Evolutionary conservation across 768 basidiomycete species (phyloP).

Genomic region (Tubosaeta brunneosetosa): DNA sequence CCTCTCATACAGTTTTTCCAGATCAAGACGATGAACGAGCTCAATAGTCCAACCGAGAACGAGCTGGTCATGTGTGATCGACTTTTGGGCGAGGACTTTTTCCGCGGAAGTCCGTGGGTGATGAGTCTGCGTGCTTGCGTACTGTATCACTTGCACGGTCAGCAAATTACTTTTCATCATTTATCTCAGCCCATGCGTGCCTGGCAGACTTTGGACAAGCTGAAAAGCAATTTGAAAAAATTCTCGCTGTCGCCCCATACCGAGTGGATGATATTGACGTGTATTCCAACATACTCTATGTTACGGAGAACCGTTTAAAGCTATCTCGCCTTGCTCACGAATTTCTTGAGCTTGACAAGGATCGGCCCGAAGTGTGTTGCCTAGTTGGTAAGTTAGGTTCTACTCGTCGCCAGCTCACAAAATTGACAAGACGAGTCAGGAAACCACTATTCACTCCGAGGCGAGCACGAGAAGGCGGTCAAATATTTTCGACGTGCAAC

Average conservation of each 20-base stretch:
- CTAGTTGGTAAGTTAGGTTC: conserved; percentile 67
- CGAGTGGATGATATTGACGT: conserved; percentile 94
- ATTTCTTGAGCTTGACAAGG: conserved; percentile 83
- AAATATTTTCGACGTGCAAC: conserved; percentile 93
- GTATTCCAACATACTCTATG: conserved; percentile 95
- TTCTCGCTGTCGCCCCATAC: conserved; percentile 76
- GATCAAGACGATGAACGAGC: conserved; percentile 82
- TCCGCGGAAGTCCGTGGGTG: conserved; percentile 80
- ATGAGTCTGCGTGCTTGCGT: conserved; percentile 84
- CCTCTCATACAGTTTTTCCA: conserved; percentile 71
- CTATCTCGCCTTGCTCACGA: conserved; percentile 89
- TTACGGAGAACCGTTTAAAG: conserved; percentile 84
- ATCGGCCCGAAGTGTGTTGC: conserved; percentile 94
- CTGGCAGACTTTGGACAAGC: conserved; percentile 80
- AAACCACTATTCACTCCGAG: conserved; percentile 93
- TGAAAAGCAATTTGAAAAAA: conserved; percentile 78
- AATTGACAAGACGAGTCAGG: conserved; percentile 44
- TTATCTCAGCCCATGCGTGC: conserved; percentile 3
- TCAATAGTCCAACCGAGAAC: conserved; percentile 84
- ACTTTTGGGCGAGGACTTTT: conserved; percentile 64
- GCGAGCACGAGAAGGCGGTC: conserved; percentile 94
- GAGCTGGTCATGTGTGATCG: conserved; percentile 79
- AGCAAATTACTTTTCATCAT: conserved; percentile 21
- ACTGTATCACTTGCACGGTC: conserved; percentile 88
- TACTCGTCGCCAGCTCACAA: background rate